Base-by-base conservation (phyloP, 2,329 filamentous ascomycete genomes). In the Aplosporella prunicola region DNA sequence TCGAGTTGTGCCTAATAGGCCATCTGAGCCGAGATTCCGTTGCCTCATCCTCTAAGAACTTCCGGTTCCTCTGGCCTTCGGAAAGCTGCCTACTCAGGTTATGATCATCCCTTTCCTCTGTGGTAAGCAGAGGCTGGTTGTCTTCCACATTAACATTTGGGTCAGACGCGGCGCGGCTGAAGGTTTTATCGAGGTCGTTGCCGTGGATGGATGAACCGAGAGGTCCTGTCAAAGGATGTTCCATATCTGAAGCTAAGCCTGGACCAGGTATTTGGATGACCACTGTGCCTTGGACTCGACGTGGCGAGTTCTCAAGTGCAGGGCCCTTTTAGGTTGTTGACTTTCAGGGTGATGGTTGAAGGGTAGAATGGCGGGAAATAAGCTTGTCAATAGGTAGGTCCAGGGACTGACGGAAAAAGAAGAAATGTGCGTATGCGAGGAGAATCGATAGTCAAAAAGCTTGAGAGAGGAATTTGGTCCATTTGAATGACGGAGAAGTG, bases 1-100 rank as follows among this genome's bases (percentile, higher is more conserved):
- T 32, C 11, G 38, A 40, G 16, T 14, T 25, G 15, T 31, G 26
- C 5, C 38, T 26, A 13, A 40, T 29, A 3, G 38, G 38, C 38
- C 38, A 40, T 13, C 20, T 24, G 14, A 26, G 18, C 2, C 25
- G 5, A 11, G 22, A 9, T 9, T 17, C 26, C 27, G 26, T 3
- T 4, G 28, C 31, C 4, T 39, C 30, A 18, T 34, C 31, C 6
- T 24, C 20, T 9, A 18, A n/a, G 9, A 18, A 10, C n/a, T 17
- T 28, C 23, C 20, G 11, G 14, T 11, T 5, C 18, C 13, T 25
- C 9, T 10, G 24, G 9, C 17, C 30, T 15, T 40, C 38, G 10
- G 38, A 40, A 6, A 13, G 17, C n/a, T 18, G 31, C 18, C 31
- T 30, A 9, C 31, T 27, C 5, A 40, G 13, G 9, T 20, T 18